Conservation (phyloP, 1,284 basidiomycete genomes). For the Phellopilus nigrolimitatus region DNA sequence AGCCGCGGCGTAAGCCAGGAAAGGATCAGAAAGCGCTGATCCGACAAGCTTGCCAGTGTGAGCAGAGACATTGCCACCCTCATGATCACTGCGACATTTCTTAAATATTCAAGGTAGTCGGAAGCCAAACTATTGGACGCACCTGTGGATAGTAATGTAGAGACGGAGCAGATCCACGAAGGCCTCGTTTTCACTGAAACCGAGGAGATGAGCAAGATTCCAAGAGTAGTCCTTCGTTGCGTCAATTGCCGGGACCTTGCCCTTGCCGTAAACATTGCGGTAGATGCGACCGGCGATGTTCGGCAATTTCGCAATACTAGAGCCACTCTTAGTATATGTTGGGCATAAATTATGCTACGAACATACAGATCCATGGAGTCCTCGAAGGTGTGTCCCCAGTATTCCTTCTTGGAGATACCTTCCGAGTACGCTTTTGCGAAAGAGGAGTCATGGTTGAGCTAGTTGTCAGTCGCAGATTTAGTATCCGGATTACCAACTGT, state of each 20-base stretch:
- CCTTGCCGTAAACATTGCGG: conserved; percentile 88
- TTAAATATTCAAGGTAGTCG: background rate
- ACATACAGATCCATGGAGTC: conserved; percentile 92
- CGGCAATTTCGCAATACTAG: conserved; percentile 91
- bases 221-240: conserved; percentile 86
- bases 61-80: conserved; percentile 98
- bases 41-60: conserved; percentile 96
- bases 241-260: conserved; percentile 89
- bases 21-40: conserved; percentile 96
- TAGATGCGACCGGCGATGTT: conserved; percentile 97
- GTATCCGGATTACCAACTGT: conserved; percentile 4
- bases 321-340: background rate
- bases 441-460: conserved; percentile 95
- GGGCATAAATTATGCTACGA: background rate
- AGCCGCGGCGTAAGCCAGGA: conserved; percentile 91
- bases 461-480: conserved; percentile 14
- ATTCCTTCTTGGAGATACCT: conserved; percentile 93
- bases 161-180: conserved; percentile 95
- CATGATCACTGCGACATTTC: conserved; percentile 70
- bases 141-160: conserved; percentile 96
- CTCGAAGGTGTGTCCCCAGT: conserved; percentile 95
- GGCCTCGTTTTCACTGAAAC: conserved; percentile 83
- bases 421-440: conserved; percentile 94
- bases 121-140: conserved; percentile 1
- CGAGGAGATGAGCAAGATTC: conserved; percentile 90